Evolutionary conservation across 345 rosid genomes (phyloP).

Genomic region (Syzygium aromaticum): DNA sequence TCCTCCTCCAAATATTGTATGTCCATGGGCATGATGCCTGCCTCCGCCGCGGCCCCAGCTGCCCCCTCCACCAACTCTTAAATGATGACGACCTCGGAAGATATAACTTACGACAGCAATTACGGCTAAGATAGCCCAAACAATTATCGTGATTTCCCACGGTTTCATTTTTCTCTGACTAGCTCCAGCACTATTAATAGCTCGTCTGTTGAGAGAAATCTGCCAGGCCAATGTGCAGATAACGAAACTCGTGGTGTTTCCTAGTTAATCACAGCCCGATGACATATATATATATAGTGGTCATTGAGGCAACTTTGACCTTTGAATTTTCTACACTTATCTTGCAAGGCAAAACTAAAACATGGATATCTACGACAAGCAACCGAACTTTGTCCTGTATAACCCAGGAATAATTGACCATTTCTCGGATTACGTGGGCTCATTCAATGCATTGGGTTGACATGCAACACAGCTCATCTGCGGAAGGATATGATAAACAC

Average conservation of each 20-base stretch:
- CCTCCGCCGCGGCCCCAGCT: not conserved
- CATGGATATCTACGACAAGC: not conserved
- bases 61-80: not conserved
- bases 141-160: not conserved
- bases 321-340: not conserved
- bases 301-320: not conserved
- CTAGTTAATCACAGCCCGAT: not conserved
- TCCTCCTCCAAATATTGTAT: not conserved
- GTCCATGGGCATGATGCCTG: not conserved
- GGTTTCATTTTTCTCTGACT: not conserved
- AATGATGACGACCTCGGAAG: not conserved
- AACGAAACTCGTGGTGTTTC: not conserved
- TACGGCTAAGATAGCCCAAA: not conserved
- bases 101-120: not conserved
- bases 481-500: not conserved
- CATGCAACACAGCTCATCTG: not conserved
- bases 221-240: not conserved
- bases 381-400: not conserved
- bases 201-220: not conserved
- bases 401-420: not conserved
- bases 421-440: not conserved
- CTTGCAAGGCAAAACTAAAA: not conserved
- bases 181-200: not conserved
- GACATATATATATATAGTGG: not conserved
- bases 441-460: not conserved